These are phyloP conservation scores for Austroboletus novae-zelandiae DNA, from an alignment of 1,284 basidiomycete genomes.

Conservation along the genomic window DNA sequence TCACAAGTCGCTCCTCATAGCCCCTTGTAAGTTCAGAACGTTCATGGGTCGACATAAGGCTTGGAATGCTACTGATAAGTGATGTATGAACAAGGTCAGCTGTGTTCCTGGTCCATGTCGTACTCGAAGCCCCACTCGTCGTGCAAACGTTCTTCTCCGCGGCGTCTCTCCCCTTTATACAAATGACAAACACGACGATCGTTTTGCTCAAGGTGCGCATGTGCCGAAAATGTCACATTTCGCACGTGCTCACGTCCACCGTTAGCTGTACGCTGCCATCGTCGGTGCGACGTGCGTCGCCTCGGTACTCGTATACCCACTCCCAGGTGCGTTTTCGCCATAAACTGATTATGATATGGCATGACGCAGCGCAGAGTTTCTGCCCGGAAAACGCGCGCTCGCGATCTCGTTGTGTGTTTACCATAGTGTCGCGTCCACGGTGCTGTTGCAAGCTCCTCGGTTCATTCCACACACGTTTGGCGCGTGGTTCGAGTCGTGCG, in stretches of 20 bases:
- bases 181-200: conserved; percentile 77
- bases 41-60: too few relatives aligned
- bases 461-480: conserved; percentile 78
- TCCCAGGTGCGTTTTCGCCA: conserved; percentile 49
- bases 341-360: too few relatives aligned
- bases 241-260: background rate
- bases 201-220: conserved; percentile 65
- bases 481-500: conserved; percentile 54
- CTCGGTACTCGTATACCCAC: conserved; percentile 56
- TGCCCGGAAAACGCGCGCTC: conserved; percentile 80
- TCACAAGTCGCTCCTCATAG: conserved; percentile 29
- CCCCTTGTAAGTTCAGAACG: conserved; percentile 32
- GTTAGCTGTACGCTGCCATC: conserved; percentile 62
- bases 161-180: conserved; percentile 62
- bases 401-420: conserved; percentile 76
- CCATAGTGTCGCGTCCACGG: conserved; percentile 70
- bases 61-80: background rate
- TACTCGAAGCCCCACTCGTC: conserved; percentile 71
- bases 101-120: conserved; percentile 75
- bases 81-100: conserved; percentile 39
- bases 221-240: background rate
- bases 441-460: conserved; percentile 73
- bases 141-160: conserved; percentile 72
- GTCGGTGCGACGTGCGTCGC: conserved; percentile 57
- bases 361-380: conserved; percentile 51